Conservation (phyloP, 192 early-diverging fungal genomes). For the Gamsiella multidivaricata region DNA sequence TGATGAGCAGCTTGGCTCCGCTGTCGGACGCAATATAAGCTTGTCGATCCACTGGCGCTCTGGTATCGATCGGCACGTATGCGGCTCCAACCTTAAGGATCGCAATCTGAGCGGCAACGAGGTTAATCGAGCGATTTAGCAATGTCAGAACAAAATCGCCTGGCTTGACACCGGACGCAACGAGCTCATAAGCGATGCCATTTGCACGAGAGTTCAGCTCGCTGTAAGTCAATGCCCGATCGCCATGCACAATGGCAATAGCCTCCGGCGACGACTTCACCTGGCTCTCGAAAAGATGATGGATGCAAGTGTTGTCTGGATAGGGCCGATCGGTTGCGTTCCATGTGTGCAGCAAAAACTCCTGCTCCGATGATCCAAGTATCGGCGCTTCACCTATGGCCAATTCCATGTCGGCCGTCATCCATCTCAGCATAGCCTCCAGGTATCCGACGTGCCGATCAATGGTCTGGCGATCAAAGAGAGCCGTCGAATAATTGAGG, state of each 20-base stretch:
- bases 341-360: background rate
- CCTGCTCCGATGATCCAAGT: background rate
- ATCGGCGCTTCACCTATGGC: background rate
- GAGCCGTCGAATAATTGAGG: background rate
- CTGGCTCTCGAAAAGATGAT: slow-evolving; percentile 8
- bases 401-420: background rate
- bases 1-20: too few relatives aligned
- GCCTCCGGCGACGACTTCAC: background rate
- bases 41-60: slow-evolving; percentile 22
- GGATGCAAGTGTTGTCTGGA: background rate
- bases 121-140: background rate
- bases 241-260: background rate
- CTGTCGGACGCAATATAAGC: slow-evolving; percentile 19
- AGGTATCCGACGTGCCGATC: slow-evolving; percentile 1
- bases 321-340: background rate
- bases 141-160: background rate
- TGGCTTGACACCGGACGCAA: background rate
- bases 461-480: background rate
- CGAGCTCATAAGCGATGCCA: background rate
- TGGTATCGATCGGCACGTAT: slow-evolving; percentile 22
- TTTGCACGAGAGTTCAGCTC: background rate
- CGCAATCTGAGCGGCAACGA: slow-evolving; percentile 20
- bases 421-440: background rate
- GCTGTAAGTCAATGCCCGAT: background rate
- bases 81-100: slow-evolving; percentile 46